These are phyloP conservation scores for Digitaria exilis DNA, from an alignment of 202 grass and related monocot species.

Conservation along the genomic window DNA sequence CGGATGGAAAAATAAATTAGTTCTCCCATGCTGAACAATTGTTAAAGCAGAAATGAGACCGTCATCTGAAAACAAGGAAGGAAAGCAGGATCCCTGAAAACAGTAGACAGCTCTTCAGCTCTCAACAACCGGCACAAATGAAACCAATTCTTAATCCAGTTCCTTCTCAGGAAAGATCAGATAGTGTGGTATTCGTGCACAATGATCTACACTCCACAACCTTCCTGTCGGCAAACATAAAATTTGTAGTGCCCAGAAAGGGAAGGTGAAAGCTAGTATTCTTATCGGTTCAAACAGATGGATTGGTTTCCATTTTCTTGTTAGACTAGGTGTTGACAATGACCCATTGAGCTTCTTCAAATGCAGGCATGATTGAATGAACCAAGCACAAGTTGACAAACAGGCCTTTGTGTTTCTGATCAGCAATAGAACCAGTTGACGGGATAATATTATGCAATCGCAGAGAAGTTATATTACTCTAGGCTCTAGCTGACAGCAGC, in stretches of 20 bases:
- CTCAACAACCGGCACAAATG: slow-evolving; percentile 8
- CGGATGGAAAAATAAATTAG: background rate
- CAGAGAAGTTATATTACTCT: slow-evolving; percentile 6
- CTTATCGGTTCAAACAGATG: background rate
- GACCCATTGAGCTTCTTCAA: background rate
- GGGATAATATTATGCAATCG: slow-evolving; percentile 14
- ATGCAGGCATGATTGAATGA: background rate
- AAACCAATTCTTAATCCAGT: background rate
- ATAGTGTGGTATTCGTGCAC: background rate
- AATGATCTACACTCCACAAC: background rate
- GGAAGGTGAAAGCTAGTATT: background rate
- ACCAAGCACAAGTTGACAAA: slow-evolving; percentile 17
- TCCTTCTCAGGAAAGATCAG: background rate
- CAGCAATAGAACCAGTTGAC: background rate
- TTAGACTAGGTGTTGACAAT: background rate
- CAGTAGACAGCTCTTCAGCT: slow-evolving; percentile 10
- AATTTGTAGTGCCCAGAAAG: background rate
- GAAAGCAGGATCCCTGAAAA: slow-evolving; percentile 36
- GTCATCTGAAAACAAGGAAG: slow-evolving; percentile 16
- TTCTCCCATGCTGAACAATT: background rate
- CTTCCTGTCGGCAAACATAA: background rate
- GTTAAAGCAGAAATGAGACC: background rate
- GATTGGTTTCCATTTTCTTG: background rate
- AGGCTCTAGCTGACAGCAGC: slow-evolving; percentile 21
- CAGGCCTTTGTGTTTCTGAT: slow-evolving; percentile 33